Base-by-base conservation (phyloP, 176 grass and related monocot genomes). In the Elaeis guineensis region DNA sequence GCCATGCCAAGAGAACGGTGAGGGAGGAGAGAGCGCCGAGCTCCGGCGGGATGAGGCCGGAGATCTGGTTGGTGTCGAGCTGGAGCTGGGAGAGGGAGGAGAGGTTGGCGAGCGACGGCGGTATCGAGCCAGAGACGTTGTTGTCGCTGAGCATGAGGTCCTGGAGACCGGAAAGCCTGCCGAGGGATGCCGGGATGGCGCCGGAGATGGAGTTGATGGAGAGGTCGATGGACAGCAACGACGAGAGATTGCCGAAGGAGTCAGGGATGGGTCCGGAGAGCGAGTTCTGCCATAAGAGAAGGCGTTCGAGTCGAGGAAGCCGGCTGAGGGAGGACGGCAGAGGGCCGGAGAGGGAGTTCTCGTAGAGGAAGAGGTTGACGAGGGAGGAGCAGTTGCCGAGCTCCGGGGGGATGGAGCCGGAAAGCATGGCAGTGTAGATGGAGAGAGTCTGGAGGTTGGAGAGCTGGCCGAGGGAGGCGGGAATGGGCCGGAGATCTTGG, bases 271-370 rank as follows among this genome's bases (percentile, higher is more conserved):
- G 79, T 0, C 93, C 93, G 0, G 84, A 78, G n/a, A 98, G 78
- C 51, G 84, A 78, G 76, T 98, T 98, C 82, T 98, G 93, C 93
- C 87, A 98, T 0, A 98, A 60, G 0, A 98, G 78, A n/a, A 98
- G 82, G 66, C 85, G 79, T 78, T 98, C 78, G 30, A 92, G 84
- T 8, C 22, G 64, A 1, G 67, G 24, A 4, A 98, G 70, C 4
- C 44, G 50, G 23, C 93, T 87, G 1, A 98, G 78, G 4, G 76
- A 72, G 12, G 87, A 11, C 0, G 93, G 93, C 2, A 98, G 69
- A 2, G 76, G 56, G 3, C 93, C 87, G 3, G 93, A 85, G 8
- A 98, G 79, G 8, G 76, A 70, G 75, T 97, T 97, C 62, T 92
- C 93, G 65, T 97, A 97, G 52, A 97, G 87, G 77, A 89, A 97